Percentiles rank a stretch among this genome's conserved stretches.
Conservation (phyloP, 2,329 filamentous ascomycete genomes). For the Penicillium carneum region DNA sequence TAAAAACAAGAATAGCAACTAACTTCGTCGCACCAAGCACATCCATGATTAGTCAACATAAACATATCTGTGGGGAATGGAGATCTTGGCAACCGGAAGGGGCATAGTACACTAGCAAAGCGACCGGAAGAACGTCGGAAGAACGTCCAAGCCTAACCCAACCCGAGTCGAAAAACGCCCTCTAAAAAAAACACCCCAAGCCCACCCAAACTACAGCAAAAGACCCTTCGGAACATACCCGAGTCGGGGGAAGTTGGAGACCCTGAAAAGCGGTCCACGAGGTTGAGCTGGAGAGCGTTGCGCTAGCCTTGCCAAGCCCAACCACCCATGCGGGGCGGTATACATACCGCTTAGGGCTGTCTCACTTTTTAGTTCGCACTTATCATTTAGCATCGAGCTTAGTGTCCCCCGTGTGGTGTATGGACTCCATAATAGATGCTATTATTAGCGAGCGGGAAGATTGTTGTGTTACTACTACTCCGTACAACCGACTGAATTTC, state of each 20-base stretch:
- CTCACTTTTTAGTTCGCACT: slow-evolving; percentile 13
- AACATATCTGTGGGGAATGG: not conserved
- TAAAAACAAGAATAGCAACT: not conserved
- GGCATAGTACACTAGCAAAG: not conserved
- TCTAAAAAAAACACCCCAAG: not conserved
- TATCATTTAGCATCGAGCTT: not conserved
- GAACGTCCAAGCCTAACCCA: not conserved
- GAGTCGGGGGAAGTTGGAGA: not conserved
- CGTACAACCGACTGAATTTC: not conserved
- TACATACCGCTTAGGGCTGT: slow-evolving; percentile 8
- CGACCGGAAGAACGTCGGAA: not conserved
- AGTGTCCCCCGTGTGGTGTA: not conserved
- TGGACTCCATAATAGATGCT: slow-evolving; percentile 1
- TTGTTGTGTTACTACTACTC: not conserved
- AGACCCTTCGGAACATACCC: not conserved
- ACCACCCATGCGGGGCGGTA: not conserved
- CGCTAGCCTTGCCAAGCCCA: not conserved
- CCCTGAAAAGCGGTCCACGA: not conserved
- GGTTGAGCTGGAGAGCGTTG: not conserved
- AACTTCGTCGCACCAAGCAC: too few species aligned
- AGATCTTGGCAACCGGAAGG: not conserved
- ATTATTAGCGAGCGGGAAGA: slow-evolving; percentile 17
- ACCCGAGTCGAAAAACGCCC: not conserved
- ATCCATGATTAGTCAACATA: not conserved
- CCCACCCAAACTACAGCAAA: not conserved